Base-by-base conservation (phyloP, 169 alveolate species). In the Cryptosporidium parvum region DNA sequence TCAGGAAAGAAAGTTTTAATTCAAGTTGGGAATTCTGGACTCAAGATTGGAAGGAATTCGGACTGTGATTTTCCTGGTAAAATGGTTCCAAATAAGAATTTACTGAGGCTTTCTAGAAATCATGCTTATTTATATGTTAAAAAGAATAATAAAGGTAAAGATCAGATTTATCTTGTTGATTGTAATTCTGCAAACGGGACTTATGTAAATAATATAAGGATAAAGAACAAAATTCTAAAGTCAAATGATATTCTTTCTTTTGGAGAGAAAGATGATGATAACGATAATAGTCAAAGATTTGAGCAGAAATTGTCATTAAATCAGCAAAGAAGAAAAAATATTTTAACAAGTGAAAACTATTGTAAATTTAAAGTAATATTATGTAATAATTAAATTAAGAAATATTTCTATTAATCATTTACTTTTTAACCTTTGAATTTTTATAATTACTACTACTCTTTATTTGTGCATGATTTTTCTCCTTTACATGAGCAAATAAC, bases 401-500 rank as follows among this genome's bases (percentile, higher is more conserved):
- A 9, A 42, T 8, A 42, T 21, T 14, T 23, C 0, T 23, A 56
- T 10, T 52, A 18, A 29, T 21, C 53, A 35, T 42, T 9, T 42
- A 75, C 33, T 35, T 56, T 23, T 56, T 56, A 23, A 67, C 87
- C 42, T 86, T 86, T 6, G 85, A 73, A 9, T 52, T 67, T 21
- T 71, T 86, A 52, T 58, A 68, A 21, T 69, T 52, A 48, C 53
- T 61, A 31, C 39, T 84, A 18, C 35, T 84, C 58, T 86, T 86
- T 42, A 87, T 72, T n/a, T 89, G 86, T 21, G 91, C 91, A 52
- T 92, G 94, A 21, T 92, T 91, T 39, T 86, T 84, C 8, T 69
- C 84, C 44, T 92, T 85, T 45, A 92, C 92, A 52, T 92, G 94
- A 29, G 69, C 61, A 86, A 92, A 92, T 53, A 92, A 51, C 67